These are phyloP conservation scores for Trichoderma sp. DNA, from an alignment of 2,329 filamentous ascomycete genomes.

Conservation along the genomic window DNA sequence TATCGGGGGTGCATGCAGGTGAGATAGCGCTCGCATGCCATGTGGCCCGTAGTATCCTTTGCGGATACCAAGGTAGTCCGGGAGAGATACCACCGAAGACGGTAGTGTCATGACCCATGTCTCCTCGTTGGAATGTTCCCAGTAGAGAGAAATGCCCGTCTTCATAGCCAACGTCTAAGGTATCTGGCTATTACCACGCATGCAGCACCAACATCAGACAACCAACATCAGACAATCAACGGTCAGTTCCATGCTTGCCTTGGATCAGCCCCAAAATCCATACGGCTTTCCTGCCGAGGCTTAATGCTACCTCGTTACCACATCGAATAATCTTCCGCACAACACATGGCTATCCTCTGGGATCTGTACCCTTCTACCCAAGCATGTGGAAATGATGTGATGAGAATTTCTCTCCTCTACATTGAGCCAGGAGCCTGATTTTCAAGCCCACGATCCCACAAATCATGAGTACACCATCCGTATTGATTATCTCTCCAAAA, in stretches of 20 bases:
- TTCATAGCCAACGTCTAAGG: neutral
- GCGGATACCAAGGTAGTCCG: neutral
- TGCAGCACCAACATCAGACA: neutral
- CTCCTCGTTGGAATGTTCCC: neutral
- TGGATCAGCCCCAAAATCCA: neutral
- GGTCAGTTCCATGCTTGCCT: neutral
- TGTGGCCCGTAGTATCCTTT: neutral
- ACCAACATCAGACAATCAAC: neutral
- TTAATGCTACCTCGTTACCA: neutral
- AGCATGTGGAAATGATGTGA: neutral
- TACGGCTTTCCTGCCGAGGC: neutral
- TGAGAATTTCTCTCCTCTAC: neutral
- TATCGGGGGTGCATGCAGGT: neutral
- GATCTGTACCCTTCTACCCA: neutral
- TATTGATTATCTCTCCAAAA: neutral
- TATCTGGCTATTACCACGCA: neutral
- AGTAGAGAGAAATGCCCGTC: neutral
- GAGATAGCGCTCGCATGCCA: slow-evolving; percentile 5
- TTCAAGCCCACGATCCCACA: neutral
- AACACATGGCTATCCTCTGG: neutral
- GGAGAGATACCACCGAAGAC: neutral
- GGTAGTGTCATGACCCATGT: neutral
- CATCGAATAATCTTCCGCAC: neutral
- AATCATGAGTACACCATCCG: neutral
- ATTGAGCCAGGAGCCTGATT: neutral